Evolutionary conservation across 2,329 filamentous ascomycete genomes (phyloP), one percentile per base, ranked within the genome.

Genomic region (Calonectria hongkongensis): DNA sequence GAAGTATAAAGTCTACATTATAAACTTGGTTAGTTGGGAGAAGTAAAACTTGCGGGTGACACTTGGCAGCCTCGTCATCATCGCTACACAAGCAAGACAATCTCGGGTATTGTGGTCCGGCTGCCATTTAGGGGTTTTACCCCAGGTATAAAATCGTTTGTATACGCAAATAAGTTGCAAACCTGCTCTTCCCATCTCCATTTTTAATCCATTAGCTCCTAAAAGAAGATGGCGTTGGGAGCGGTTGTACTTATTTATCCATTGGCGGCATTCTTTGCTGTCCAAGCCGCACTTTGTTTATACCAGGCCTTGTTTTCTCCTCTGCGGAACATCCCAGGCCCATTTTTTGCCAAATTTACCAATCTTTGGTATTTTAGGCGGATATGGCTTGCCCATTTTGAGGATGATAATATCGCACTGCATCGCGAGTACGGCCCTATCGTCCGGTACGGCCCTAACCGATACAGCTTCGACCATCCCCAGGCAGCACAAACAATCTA

Each of bases 391-490:
- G 60, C 66, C 6, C 41, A 71, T 30, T 67, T 71, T 16, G 70
- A 75, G 0, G 18, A 68, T 16, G 43, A 68, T 13, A 73, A 74
- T 1, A 56, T 75, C 16, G 48, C 33, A 4, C 47, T 75, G 0
- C 73, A 75, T 28, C 48, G 62, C 0, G 64, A 54, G 16, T 41
- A 75, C 50, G 73, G 74, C 4, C 56, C n/a, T 8, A 28, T 73
- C 2, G 73, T 75, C 27, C 47, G 47, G 12, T 66, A 66, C 25
- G 47, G 63, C 12, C 63, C 63, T 15, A 66, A 54, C 25, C 48
- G 64, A 43, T 54, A 56, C 13, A 66, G 36, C 16, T 54, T 66
- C 21, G 33, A 30, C 25, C 47, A 66, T 21, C 64, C 64, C 18
- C 30, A 54, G 25, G 64, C 36, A 12, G 48, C 48, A 13, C 47